Percentiles rank a stretch among this genome's conserved stretches.
These are phyloP conservation scores for Wallacemonas rigidus DNA, from an alignment of 208 protist species.

Conservation along the genomic window DNA sequence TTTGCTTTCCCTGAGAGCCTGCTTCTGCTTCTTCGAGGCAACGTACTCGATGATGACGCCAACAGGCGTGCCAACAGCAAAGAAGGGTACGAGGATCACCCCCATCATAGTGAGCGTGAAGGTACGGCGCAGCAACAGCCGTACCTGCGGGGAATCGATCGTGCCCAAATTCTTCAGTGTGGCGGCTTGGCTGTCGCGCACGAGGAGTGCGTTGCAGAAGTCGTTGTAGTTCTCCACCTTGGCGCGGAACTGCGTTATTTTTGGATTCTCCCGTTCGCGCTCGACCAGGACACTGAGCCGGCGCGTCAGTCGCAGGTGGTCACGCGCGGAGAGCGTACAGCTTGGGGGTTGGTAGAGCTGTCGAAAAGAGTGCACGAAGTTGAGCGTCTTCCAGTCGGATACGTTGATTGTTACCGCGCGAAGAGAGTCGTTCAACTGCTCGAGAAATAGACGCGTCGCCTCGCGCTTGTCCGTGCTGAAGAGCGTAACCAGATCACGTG, in stretches of 20 bases:
- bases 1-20: conserved; percentile 74
- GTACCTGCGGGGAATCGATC: conserved; percentile 49
- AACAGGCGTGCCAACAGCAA: conserved; percentile 78
- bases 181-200: conserved; percentile 85
- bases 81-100: conserved; percentile 84
- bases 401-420: conserved; percentile 89
- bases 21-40: conserved; percentile 48
- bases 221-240: conserved; percentile 85
- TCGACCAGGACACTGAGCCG: conserved; percentile 81
- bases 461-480: conserved; percentile 83
- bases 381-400: conserved; percentile 88
- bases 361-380: conserved; percentile 89
- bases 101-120: conserved; percentile 81
- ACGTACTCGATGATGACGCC: conserved; percentile 63
- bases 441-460: conserved; percentile 79
- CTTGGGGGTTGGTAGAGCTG: conserved; percentile 89
- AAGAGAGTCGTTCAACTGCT: conserved; percentile 81
- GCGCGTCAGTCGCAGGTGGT: conserved; percentile 87
- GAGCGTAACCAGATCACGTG: conserved; percentile 62
- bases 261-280: conserved; percentile 53
- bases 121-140: conserved; percentile 64
- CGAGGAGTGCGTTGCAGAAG: conserved; percentile 77
- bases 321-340: conserved; percentile 63
- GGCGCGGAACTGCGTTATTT: conserved; percentile 71
- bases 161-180: conserved; percentile 75